phyloP scores from a whole-genome alignment of 2,329 filamentous ascomycete species.

The Fusarium redolens region DNA sequence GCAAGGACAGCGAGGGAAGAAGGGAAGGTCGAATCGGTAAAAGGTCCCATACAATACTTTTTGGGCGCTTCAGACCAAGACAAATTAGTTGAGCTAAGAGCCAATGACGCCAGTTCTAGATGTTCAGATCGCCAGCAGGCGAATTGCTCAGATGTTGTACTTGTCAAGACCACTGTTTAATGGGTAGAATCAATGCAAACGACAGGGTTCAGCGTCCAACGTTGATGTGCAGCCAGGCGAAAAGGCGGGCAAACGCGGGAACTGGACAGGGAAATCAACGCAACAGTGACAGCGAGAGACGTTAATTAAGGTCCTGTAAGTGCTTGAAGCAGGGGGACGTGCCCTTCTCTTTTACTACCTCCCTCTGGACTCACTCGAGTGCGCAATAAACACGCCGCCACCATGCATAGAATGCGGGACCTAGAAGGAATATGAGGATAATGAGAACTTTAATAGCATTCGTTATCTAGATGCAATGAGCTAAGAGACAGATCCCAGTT shows the following conservation, averaged over 20 bases:
- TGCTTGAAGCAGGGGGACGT: constrained; percentile 24
- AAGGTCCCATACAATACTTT: constrained; percentile 9
- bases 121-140: constrained; percentile 44
- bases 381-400: constrained; percentile 18
- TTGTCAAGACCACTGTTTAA: constrained; percentile 29
- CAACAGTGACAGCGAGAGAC: neutral
- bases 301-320: neutral
- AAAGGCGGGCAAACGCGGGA: constrained; percentile 33
- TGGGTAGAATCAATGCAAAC: constrained; percentile 22
- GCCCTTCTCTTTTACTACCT: constrained; percentile 6
- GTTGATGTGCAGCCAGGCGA: constrained; percentile 11
- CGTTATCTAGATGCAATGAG: constrained; percentile 4
- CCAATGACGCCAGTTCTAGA: constrained; percentile 43
- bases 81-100: constrained; percentile 35
- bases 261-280: constrained; percentile 2
- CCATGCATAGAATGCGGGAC: constrained; percentile 12
- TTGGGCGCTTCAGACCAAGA: constrained; percentile 28
- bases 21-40: constrained; percentile 15
- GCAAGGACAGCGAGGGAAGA: neutral
- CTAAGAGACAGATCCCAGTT: neutral
- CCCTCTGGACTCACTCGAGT: neutral
- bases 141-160: constrained; percentile 42
- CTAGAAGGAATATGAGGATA: constrained; percentile 1
- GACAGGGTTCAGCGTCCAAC: constrained; percentile 33
- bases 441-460: constrained; percentile 1